Percentiles rank a stretch among this genome's conserved stretches.
These are phyloP conservation scores for Rhodosporidiobolus odoratus DNA, from an alignment of 768 basidiomycete species.

Conservation along the genomic window DNA sequence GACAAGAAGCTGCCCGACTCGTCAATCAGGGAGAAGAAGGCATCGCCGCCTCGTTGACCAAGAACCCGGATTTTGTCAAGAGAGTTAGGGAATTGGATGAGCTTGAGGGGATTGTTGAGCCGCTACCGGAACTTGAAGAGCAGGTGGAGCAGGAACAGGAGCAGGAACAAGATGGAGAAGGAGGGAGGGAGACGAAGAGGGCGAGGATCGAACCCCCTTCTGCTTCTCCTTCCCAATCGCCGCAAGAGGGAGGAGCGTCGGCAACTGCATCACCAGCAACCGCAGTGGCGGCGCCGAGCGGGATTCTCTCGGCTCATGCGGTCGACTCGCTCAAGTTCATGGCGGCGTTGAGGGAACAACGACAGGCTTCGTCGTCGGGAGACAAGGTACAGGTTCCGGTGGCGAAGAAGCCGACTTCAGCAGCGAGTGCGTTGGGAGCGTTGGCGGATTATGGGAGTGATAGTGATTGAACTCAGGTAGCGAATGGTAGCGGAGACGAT, in stretches of 20 bases:
- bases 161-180: constrained; percentile 43
- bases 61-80: constrained; percentile 82
- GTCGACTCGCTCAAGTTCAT: constrained; percentile 86
- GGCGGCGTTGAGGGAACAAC: constrained; percentile 73
- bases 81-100: constrained; percentile 80
- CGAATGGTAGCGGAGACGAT: neutral
- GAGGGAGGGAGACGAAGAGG: constrained; percentile 41
- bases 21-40: constrained; percentile 81
- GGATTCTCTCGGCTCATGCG: constrained; percentile 75
- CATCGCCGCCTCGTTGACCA: constrained; percentile 69
- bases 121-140: constrained; percentile 35
- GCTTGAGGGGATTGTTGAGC: constrained; percentile 55
- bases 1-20: constrained; percentile 73
- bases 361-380: constrained; percentile 39
- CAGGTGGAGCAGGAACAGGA: constrained; percentile 30
- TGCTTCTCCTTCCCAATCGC: neutral
- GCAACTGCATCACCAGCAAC: constrained; percentile 41
- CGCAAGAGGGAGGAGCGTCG: neutral
- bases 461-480: no score
- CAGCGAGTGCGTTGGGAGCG: constrained; percentile 32
- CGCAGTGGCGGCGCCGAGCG: constrained; percentile 41
- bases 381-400: no score
- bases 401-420: constrained; percentile 41
- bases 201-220: constrained; percentile 43
- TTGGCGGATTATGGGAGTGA: constrained; percentile 38